phyloP scores from a whole-genome alignment of 306 rosid genomes.

The Quercus agrifolia region DNA sequence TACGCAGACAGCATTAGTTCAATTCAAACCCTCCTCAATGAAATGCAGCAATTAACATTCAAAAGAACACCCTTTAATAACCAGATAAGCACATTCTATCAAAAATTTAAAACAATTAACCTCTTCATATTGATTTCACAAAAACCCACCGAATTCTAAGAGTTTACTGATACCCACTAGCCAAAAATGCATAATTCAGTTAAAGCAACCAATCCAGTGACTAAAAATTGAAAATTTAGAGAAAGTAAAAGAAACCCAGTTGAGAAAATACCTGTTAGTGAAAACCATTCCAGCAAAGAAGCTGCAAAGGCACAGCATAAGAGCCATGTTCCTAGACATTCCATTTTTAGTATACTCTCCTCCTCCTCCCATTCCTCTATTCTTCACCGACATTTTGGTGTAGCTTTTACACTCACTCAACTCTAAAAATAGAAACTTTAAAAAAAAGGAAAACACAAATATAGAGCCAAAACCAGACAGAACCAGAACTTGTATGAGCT shows the following conservation, averaged over 20 bases:
- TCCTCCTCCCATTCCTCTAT: conserved; percentile 52
- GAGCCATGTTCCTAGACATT: conserved; percentile 57
- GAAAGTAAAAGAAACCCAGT: conserved; percentile 26
- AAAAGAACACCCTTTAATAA: not conserved
- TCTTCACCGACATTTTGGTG: conserved; percentile 55
- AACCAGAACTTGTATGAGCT: conserved; percentile 23
- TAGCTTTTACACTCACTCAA: conserved; percentile 11
- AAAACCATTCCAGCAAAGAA: conserved; percentile 85
- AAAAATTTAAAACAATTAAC: not conserved
- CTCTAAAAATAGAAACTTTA: conserved; percentile 1
- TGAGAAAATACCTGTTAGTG: conserved; percentile 59
- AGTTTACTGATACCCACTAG: not conserved
- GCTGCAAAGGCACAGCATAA: conserved; percentile 72
- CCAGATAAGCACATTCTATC: not conserved
- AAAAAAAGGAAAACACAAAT: not conserved
- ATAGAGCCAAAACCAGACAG: not conserved
- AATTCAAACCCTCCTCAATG: conserved; percentile 11
- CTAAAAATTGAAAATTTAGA: conserved; percentile 19
- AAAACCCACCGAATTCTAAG: conserved; percentile 6
- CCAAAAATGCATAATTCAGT: conserved; percentile 8
- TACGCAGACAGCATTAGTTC: conserved; percentile 1
- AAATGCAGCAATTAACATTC: conserved; percentile 1
- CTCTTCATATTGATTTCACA: conserved; percentile 3
- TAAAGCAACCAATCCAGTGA: conserved; percentile 4
- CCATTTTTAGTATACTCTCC: conserved; percentile 42